Base-by-base conservation (phyloP, 768 basidiomycete genomes). In the Udeniomyces megalosporus region DNA sequence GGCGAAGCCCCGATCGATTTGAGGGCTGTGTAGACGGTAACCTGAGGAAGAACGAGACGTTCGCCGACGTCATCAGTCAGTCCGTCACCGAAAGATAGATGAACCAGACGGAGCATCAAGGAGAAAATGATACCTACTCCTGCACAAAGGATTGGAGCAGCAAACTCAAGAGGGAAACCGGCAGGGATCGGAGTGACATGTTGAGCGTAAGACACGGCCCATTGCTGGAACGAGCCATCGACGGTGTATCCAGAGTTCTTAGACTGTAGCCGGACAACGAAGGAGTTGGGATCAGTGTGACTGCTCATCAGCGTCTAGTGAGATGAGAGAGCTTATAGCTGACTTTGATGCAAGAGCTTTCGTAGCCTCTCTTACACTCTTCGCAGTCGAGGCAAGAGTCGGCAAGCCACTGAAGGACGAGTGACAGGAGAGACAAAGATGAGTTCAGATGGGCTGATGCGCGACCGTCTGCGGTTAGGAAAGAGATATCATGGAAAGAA, bases 171-270 rank as follows among this genome's bases (percentile, higher is more conserved):
- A 48, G 73, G 69, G 28, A 80, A 66, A 6, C 71, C 75, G 0
- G 84, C 80, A 3, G 90, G 90, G 67, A 92, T 88, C 5, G 82
- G 84, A 4, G 88, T 88, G 48, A 91, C 83, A 64, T 80, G 79
- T 60, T 80, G 76, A n/a, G 52, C 55, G 22, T 28, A 51, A 29
- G 48, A 61, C 26, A 62, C 74, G 47, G 68, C 66, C 58, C 76
- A 78, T 66, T 77, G 72, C 52, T 70, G 69, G 76, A 88, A 90
- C 5, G 84, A 85, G 56, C 88, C 89, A 67, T 88, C 82, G 52
- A 83, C 78, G 35, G 78, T 82, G 74, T 82, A 86, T 2, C 90
- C 88, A 55, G 81, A 83, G 53, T 80, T 68, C 67, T 81, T 76
- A 15, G 76, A 81, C 6, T 82, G n/a, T 72, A 64, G 70, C 88